Evolutionary conservation across 2,329 filamentous ascomycete species (phyloP), one percentile per base, ranked within the genome.

Genomic region (Rasamsonia emersonii): DNA sequence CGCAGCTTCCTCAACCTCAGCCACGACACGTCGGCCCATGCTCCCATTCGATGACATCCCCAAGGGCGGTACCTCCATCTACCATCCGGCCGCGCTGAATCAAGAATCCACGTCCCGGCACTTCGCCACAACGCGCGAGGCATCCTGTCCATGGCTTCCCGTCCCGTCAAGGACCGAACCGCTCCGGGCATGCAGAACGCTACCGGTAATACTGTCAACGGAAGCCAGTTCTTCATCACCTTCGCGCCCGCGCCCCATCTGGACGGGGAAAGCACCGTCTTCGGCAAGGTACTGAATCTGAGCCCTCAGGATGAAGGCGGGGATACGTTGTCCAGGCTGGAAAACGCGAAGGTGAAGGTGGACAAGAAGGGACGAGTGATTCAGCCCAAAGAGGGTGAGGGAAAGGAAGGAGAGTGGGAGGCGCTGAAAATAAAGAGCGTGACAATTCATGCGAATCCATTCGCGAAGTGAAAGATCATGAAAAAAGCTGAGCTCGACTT

Each of bases 191-290:
- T 66, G 11, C 58, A 59, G 18, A 51, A 53, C 19, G 56, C 58
- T 13, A 54, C 51, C 5, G 58, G 59, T 1, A 32, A 48, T 3
- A 54, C 56, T 1, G 50, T 61, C 17, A 77, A 77, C 41, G 72
- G 71, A 0, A 72, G 68, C 34, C 76, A 80, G 47, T 80, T 80
- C 58, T 80, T 79, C 53, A 64, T 80, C 28, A 73, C 71, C 0
- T 71, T 77, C 47, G 73, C 70, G 14, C 58, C 74, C 2, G 73
- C 75, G 9, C 66, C 74, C 33, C 76, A 79, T 64, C 54, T 80
- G 20, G 76, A 79, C 51, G 76, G 76, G 5, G 73, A 76, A 50
- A 80, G 79, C 47, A 78, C 76, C 0, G 74, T 79, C 2, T 80
- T 80, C 56, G 76, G 76, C 9, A 68, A 71, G 41, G 65, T 80